These are phyloP conservation scores for Cyamopsis tetragonoloba DNA, from an alignment of 306 rosid species.

Conservation along the genomic window DNA sequence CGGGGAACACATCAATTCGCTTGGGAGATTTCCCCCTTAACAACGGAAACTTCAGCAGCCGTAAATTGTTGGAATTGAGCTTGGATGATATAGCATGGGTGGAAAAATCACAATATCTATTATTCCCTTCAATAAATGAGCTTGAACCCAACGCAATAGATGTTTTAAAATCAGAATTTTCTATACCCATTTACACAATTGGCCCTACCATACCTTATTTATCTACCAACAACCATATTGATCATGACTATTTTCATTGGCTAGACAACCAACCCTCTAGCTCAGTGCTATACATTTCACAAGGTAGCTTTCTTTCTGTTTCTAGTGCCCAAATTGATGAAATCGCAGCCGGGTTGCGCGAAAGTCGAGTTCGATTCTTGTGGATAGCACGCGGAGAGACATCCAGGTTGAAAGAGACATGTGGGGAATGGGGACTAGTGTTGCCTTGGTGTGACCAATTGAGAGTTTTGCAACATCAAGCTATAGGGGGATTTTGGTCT, in stretches of 20 bases:
- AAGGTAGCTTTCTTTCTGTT: constrained; percentile 52
- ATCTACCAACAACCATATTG: background rate
- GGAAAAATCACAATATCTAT: constrained; percentile 36
- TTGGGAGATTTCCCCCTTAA: constrained; percentile 30
- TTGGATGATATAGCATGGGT: constrained; percentile 16
- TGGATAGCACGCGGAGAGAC: constrained; percentile 34
- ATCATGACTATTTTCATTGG: constrained; percentile 34
- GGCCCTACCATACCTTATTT: constrained; percentile 42
- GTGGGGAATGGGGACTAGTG: constrained; percentile 45
- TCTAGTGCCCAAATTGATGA: constrained; percentile 47
- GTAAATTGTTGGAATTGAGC: background rate
- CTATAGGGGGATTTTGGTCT: constrained; percentile 56
- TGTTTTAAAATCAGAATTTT: constrained; percentile 20
- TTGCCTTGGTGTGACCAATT: constrained; percentile 60
- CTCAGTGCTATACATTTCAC: constrained; percentile 50
- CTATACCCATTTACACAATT: constrained; percentile 37
- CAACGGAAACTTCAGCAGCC: background rate
- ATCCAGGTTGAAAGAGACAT: constrained; percentile 18
- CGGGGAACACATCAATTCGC: constrained; percentile 37
- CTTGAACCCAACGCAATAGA: constrained; percentile 41
- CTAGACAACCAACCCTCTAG: constrained; percentile 38
- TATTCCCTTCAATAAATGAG: constrained; percentile 37
- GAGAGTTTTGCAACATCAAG: constrained; percentile 43
- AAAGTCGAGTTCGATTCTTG: constrained; percentile 40
- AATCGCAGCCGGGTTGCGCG: constrained; percentile 30